phyloP scores from a whole-genome alignment of 1,284 basidiomycete genomes.

The Fomitopsis betulina region DNA sequence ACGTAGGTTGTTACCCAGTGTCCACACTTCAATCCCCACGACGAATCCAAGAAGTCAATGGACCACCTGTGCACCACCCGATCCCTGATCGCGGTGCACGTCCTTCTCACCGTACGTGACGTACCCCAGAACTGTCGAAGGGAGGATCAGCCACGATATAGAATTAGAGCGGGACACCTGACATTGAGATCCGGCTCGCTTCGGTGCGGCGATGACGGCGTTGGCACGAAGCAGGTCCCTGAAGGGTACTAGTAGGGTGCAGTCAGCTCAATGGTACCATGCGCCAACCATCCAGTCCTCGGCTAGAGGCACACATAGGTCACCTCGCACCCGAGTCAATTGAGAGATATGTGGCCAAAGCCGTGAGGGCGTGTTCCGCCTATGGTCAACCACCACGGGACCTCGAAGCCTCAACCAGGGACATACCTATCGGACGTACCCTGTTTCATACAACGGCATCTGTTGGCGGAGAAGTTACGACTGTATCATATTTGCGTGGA shows the following conservation, averaged over 20 bases:
- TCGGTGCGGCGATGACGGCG: background rate
- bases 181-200: background rate
- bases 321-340: too few relatives aligned
- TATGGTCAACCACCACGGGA: too few relatives aligned
- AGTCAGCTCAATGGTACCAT: background rate
- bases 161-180: background rate
- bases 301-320: background rate
- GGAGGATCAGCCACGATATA: background rate
- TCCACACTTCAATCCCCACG: background rate
- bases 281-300: background rate
- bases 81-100: background rate
- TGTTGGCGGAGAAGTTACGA: too few relatives aligned
- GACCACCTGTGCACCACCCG: background rate
- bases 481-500: too few relatives aligned
- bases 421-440: too few relatives aligned
- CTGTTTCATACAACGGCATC: background rate
- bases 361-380: too few relatives aligned
- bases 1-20: background rate
- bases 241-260: background rate
- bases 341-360: too few relatives aligned
- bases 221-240: background rate
- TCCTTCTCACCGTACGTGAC: too few relatives aligned
- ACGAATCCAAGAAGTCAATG: background rate
- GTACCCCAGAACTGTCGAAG: conserved; percentile 1
- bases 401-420: too few relatives aligned